phyloP scores from a whole-genome alignment of 306 rosid species.

The Crataegus laevigata region DNA sequence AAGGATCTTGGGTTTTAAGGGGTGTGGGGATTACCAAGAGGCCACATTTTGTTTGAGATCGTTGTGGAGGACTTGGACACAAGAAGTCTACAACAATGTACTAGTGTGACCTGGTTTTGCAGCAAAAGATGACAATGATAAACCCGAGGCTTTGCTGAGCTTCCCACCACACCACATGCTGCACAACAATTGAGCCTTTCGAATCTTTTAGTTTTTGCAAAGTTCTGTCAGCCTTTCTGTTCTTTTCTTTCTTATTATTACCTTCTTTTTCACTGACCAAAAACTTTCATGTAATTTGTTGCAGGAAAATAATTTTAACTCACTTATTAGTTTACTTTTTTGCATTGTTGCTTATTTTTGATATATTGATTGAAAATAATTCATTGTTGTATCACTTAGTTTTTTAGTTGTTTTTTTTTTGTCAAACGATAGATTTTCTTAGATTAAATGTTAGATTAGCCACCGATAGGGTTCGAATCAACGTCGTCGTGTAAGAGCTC shows the following conservation, averaged over 20 bases:
- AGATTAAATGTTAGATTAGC: too few species aligned
- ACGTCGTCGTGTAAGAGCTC: too few species aligned
- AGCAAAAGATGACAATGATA: slow-evolving; percentile 3
- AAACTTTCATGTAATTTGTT: neutral
- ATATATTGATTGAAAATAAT: neutral
- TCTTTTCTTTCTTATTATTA: too few species aligned
- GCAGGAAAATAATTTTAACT: too few species aligned
- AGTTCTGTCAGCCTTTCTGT: neutral
- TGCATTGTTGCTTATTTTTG: too few species aligned
- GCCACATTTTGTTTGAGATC: neutral
- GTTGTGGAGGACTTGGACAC: neutral
- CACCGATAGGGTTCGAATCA: accelerated
- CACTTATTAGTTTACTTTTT: too few species aligned
- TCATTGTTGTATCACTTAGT: neutral
- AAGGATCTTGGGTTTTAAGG: neutral
- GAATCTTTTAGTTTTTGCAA: slow-evolving; percentile 3
- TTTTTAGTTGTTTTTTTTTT: too few species aligned
- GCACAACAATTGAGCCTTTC: neutral
- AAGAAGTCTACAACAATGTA: neutral
- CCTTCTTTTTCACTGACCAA: neutral
- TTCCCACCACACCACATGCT: neutral
- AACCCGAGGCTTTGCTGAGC: slow-evolving; percentile 9
- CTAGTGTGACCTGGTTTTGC: neutral
- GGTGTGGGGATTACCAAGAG: neutral
- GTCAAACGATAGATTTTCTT: too few species aligned